Evolutionary conservation across 306 rosid genomes (phyloP), one percentile per base, ranked within the genome.

Genomic region (Canavalia ensiformis): DNA sequence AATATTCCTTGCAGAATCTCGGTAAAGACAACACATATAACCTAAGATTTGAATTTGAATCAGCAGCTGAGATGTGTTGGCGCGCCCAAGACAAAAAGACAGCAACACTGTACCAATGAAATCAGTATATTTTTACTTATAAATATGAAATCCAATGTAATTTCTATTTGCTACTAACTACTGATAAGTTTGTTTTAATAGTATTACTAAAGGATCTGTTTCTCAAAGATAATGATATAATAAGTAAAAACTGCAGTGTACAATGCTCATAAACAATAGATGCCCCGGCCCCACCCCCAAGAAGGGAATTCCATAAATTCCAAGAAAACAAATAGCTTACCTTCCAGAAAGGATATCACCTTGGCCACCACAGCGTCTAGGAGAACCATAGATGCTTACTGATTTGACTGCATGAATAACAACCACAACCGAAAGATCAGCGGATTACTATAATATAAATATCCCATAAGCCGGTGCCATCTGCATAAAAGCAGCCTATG

Each of bases 311-410:
- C 30, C 73, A 28, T 33, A 62, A 49, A 44, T 46, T 74, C 25
- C 44, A 51, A 57, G 59, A 77, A 46, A 41, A n/a, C 8, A 8
- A 52, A 49, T 44, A 30, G 85, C 98, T 86, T 90, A 86, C 98
- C 97, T 94, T 90, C 98, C 98, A 81, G 94, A 92, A 84, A 94
- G 98, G 80, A 94, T 90, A 81, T 94, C 98, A 46, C 98, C 98
- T 83, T 94, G 98, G 74, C 97, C 98, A 50, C 97, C 97, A 74
- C 97, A 94, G 66, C 98, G 94, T 59, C 98, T 90, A 71, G 94
- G 96, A 87, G 97, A 94, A 76, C 98, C 97, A 50, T 87, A 89
- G 71, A 92, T 82, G 86, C 94, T 88, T 65, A 92, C 96, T 67
- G 96, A 90, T 82, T 83, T 85, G 62, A 92, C 98, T 94, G 92